A percentile compares a stretch with the other conserved stretches of the same genome.
These are phyloP conservation scores for Malassezia arunalokei DNA, from an alignment of 1,284 basidiomycete species.

Conservation along the genomic window DNA sequence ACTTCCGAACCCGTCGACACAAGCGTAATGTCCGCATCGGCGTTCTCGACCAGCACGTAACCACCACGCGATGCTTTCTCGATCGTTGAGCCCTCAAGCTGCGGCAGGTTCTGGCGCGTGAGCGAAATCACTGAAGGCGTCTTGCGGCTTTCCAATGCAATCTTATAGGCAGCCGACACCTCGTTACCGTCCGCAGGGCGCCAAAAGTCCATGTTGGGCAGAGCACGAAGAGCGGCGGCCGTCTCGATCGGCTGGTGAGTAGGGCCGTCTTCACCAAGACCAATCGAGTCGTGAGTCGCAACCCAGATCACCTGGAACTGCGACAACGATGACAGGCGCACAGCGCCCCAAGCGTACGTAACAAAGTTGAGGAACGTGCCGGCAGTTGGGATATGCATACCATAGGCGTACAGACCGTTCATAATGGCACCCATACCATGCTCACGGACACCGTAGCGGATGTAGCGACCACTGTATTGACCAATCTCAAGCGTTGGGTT, in stretches of 20 bases:
- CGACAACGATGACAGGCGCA: slow-evolving; percentile 78
- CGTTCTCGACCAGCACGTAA: slow-evolving; percentile 72
- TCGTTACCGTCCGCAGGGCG: slow-evolving; percentile 87
- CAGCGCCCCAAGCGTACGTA: slow-evolving; percentile 80
- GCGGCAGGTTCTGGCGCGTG: slow-evolving; percentile 82
- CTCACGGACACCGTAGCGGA: slow-evolving; percentile 92
- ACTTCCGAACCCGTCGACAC: slow-evolving; percentile 83
- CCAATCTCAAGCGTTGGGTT: slow-evolving; percentile 68
- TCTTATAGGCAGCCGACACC: slow-evolving; percentile 75
- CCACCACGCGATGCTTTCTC: slow-evolving; percentile 74
- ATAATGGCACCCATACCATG: slow-evolving; percentile 93
- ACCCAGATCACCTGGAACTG: slow-evolving; percentile 84
- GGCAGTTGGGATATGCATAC: slow-evolving; percentile 64
- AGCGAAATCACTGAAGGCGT: slow-evolving; percentile 74
- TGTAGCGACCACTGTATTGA: slow-evolving; percentile 72
- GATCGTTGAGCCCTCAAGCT: slow-evolving; percentile 74
- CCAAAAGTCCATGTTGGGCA: slow-evolving; percentile 61
- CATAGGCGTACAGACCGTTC: slow-evolving; percentile 73
- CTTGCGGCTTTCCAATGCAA: slow-evolving; percentile 59
- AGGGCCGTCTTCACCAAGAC: slow-evolving; percentile 74
- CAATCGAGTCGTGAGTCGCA: slow-evolving; percentile 53
- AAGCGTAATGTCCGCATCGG: slow-evolving; percentile 66
- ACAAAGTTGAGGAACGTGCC: slow-evolving; percentile 64
- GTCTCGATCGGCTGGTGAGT: slow-evolving; percentile 92
- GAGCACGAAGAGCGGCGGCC: slow-evolving; percentile 70